Percentiles rank a stretch among this genome's conserved stretches.
Evolutionary conservation across 2,329 filamentous ascomycete genomes (phyloP).

Genomic region (Aureobasidium vineae): DNA sequence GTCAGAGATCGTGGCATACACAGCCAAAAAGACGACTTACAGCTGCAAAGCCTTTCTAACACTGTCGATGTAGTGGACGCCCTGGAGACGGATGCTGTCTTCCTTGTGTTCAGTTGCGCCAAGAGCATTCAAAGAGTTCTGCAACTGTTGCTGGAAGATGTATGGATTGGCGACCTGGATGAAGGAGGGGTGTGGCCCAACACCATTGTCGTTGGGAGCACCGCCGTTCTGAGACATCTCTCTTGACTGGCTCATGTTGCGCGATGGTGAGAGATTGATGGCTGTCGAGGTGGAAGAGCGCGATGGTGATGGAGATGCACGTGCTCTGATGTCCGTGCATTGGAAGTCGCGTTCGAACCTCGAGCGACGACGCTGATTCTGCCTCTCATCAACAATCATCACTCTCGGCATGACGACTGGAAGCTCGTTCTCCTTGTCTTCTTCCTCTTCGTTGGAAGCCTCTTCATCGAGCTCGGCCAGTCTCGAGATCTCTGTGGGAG

Average conservation of each 20-base stretch:
- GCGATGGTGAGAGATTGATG: background rate
- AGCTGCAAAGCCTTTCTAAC: conserved; percentile 75
- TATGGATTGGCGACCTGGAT: conserved; percentile 70
- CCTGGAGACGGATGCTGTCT: conserved; percentile 76
- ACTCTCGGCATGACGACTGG: background rate
- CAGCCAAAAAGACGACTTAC: conserved; percentile 50
- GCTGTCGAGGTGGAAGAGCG: background rate
- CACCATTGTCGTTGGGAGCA: background rate
- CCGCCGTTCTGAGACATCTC: conserved; percentile 10
- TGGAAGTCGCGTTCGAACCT: conserved; percentile 5
- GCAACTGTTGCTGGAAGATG: conserved; percentile 76
- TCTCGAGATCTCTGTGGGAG: conserved; percentile 1
- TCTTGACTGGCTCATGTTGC: conserved; percentile 17
- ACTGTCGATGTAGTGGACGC: conserved; percentile 84
- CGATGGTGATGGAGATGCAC: conserved; percentile 6
- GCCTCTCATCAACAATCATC: background rate
- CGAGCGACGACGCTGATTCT: background rate
- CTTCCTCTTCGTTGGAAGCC: background rate
- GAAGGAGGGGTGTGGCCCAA: conserved; percentile 60
- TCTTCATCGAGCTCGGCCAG: background rate
- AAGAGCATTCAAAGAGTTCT: conserved; percentile 66
- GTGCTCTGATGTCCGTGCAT: conserved; percentile 11
- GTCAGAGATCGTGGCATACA: conserved; percentile 1
- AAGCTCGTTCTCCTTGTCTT: conserved; percentile 7
- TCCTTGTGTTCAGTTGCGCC: conserved; percentile 71